A percentile compares a stretch with the other conserved stretches of the same genome.
phyloP scores from a whole-genome alignment of 2,329 filamentous ascomycete species.

The Trichothecium roseum region DNA sequence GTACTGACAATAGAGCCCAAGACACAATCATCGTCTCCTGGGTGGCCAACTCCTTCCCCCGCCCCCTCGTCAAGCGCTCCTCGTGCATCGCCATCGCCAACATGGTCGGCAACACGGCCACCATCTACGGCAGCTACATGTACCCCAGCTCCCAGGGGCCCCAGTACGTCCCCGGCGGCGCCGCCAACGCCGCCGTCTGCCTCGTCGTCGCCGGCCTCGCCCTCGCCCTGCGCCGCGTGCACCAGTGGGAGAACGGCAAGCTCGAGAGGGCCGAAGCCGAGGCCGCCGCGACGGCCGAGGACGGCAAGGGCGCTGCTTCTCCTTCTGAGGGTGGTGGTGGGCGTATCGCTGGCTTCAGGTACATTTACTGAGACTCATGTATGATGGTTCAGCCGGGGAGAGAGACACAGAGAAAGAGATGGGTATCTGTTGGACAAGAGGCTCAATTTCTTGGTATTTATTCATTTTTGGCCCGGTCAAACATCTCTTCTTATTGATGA shows the following conservation, averaged over 20 bases:
- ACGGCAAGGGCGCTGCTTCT: neutral
- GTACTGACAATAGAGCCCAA: constrained; percentile 5
- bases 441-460: no score
- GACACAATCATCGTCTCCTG: constrained; percentile 52
- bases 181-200: constrained; percentile 52
- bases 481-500: no score
- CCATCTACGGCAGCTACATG: constrained; percentile 37
- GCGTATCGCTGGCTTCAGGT: constrained; percentile 1
- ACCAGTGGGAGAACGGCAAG: constrained; percentile 50
- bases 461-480: no score
- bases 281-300: constrained; percentile 4
- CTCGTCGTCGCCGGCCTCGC: constrained; percentile 47
- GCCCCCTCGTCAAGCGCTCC: constrained; percentile 57
- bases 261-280: constrained; percentile 37
- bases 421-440: no score
- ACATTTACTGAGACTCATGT: constrained; percentile 4
- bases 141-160: constrained; percentile 29
- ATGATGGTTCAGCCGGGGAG: no score
- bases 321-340: neutral
- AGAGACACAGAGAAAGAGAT: no score
- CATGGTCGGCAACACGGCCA: constrained; percentile 50
- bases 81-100: constrained; percentile 57
- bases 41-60: constrained; percentile 61
- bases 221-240: constrained; percentile 37
- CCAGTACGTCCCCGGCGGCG: constrained; percentile 42